These are phyloP conservation scores for Rhododendron kiyosumense DNA, from an alignment of 148 eudicot species.

Conservation along the genomic window DNA sequence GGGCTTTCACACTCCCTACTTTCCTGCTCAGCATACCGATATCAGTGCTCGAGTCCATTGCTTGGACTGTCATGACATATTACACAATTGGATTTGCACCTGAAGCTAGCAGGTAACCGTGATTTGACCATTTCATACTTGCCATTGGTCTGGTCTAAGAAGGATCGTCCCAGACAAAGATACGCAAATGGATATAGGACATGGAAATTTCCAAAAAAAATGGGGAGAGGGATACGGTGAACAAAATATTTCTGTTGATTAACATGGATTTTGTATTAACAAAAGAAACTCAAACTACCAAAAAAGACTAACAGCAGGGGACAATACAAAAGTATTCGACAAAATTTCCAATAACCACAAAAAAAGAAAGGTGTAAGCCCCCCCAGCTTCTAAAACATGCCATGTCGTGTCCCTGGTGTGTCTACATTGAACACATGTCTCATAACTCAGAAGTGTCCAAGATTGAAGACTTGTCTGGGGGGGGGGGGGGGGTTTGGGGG, in stretches of 20 bases:
- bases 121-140: not conserved
- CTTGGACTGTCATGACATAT: conserved; percentile 67
- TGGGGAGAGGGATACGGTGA: not conserved
- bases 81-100: conserved; percentile 84
- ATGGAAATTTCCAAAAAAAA: no score
- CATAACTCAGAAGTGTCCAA: not conserved
- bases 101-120: conserved; percentile 71
- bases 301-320: not conserved
- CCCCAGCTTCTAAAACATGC: not conserved
- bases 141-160: not conserved
- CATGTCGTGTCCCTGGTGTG: not conserved
- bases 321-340: not conserved
- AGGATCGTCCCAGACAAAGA: not conserved
- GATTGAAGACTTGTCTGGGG: not conserved
- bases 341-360: not conserved
- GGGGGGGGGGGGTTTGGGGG: no score
- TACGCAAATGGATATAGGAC: not conserved
- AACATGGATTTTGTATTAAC: not conserved
- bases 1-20: conserved; percentile 75
- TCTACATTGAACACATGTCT: not conserved
- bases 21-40: conserved; percentile 73
- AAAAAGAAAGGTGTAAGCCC: not conserved
- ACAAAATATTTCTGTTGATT: not conserved
- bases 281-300: not conserved
- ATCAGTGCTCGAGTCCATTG: conserved; percentile 52